Percentiles rank a stretch among this genome's conserved stretches.
These are phyloP conservation scores for Potentilla sterilis DNA, from an alignment of 306 rosid genomes.

Conservation along the genomic window DNA sequence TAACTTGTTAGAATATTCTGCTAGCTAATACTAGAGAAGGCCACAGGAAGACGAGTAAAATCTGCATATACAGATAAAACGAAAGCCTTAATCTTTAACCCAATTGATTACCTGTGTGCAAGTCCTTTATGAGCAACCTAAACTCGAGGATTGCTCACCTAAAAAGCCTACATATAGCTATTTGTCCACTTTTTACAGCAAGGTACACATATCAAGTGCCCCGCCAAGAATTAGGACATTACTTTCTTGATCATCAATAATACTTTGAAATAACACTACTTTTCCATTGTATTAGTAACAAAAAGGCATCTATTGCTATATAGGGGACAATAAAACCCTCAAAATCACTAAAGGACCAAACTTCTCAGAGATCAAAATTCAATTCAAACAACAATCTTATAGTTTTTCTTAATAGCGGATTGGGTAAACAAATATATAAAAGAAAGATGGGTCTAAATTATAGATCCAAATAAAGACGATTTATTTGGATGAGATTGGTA, in stretches of 20 bases:
- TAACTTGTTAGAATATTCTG: not conserved
- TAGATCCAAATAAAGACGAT: conserved; percentile 19
- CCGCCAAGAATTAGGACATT: conserved; percentile 91
- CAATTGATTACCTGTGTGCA: conserved; percentile 37
- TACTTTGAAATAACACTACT: not conserved
- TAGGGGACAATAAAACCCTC: not conserved
- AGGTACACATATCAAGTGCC: conserved; percentile 63
- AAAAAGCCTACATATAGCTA: conserved; percentile 59
- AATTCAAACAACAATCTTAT: not conserved
- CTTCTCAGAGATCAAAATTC: not conserved
- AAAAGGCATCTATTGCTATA: no score
- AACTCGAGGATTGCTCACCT: conserved; percentile 65
- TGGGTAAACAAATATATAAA: not conserved
- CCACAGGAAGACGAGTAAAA: not conserved
- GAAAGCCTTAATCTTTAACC: not conserved
- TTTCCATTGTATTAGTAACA: no score
- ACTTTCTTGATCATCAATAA: not conserved
- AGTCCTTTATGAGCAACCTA: conserved; percentile 63
- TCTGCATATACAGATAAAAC: not conserved
- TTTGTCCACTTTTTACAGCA: conserved; percentile 81
- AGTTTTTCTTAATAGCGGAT: not conserved
- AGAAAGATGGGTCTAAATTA: not conserved
- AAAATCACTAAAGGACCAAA: not conserved
- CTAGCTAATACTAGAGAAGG: not conserved
- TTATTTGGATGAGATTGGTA: conserved; percentile 5